phyloP scores from a whole-genome alignment of 2,329 filamentous ascomycete species.

The Pseudogymnoascus sp. region DNA sequence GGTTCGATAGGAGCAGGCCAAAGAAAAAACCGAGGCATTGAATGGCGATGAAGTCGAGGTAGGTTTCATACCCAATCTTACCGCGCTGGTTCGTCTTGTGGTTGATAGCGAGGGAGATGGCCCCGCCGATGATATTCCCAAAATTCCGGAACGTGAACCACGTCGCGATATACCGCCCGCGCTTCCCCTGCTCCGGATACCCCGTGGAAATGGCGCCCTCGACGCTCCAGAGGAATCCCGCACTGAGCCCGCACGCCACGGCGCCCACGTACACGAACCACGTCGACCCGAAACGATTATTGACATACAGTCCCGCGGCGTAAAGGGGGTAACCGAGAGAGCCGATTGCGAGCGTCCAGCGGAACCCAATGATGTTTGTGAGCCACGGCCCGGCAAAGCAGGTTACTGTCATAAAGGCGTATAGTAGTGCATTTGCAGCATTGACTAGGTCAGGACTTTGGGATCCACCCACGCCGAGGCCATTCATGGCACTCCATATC shows the following conservation, averaged over 20 bases:
- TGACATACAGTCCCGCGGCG: constrained; percentile 32
- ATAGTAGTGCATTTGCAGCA: constrained; percentile 38
- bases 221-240: constrained; percentile 35
- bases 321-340: constrained; percentile 35
- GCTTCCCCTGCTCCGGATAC: constrained; percentile 27
- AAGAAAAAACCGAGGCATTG: constrained; percentile 37
- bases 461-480: constrained; percentile 34
- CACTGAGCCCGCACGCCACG: constrained; percentile 31
- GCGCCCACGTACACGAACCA: constrained; percentile 33
- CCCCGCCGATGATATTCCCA: constrained; percentile 40
- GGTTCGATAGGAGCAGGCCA: constrained; percentile 35
- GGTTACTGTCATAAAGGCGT: constrained; percentile 36
- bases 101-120: constrained; percentile 42
- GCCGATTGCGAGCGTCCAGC: constrained; percentile 34
- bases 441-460: constrained; percentile 35
- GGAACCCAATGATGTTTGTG: constrained; percentile 31
- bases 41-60: constrained; percentile 38
- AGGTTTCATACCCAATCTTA: constrained; percentile 32
- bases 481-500: constrained; percentile 36
- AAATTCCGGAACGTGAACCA: constrained; percentile 35
- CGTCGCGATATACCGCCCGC: constrained; percentile 20
- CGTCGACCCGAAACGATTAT: constrained; percentile 30
- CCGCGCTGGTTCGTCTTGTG: constrained; percentile 29
- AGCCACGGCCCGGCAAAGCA: constrained; percentile 34
- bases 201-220: constrained; percentile 34